Evolutionary conservation across 1,284 basidiomycete species (phyloP).

Genomic region (Bjerkandera adusta): DNA sequence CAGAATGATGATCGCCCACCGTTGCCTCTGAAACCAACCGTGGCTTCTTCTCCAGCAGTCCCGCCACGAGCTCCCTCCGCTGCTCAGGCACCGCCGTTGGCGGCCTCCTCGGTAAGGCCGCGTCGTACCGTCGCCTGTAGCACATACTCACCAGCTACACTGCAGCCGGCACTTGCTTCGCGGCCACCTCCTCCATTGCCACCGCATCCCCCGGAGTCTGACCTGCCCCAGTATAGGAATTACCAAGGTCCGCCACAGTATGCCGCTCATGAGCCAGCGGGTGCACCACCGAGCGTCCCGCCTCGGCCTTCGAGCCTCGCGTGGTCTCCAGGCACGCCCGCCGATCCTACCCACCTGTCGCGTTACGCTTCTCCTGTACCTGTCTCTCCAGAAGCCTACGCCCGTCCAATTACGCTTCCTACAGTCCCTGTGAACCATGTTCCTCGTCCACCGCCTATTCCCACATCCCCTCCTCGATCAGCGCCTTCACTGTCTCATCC

Average conservation of each 20-base stretch:
- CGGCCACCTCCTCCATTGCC: slow-evolving; percentile 42
- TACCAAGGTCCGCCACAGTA: slow-evolving; percentile 24
- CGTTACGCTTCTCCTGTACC: slow-evolving; percentile 3
- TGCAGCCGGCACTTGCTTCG: slow-evolving; percentile 32
- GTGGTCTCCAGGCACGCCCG: slow-evolving; percentile 3
- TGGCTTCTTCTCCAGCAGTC: slow-evolving; percentile 21
- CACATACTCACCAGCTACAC: slow-evolving; percentile 1
- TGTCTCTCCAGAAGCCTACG: slow-evolving; percentile 9
- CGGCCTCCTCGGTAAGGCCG: neutral
- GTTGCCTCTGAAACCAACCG: slow-evolving; percentile 45
- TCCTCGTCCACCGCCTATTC: too few relatives aligned
- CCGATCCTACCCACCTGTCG: slow-evolving; percentile 6
- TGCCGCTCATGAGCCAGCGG: slow-evolving; percentile 17
- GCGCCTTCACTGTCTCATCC: slow-evolving; percentile 1
- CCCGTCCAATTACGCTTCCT: slow-evolving; percentile 2
- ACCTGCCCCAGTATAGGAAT: slow-evolving; percentile 19
- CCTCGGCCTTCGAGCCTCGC: neutral
- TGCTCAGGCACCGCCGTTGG: neutral
- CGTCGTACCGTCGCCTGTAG: neutral
- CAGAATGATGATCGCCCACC: slow-evolving; percentile 36
- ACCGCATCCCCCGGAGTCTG: slow-evolving; percentile 22
- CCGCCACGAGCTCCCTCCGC: neutral
- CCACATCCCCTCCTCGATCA: slow-evolving; percentile 5
- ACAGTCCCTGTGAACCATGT: neutral
- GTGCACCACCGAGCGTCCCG: neutral